Conservation (phyloP, 1,284 basidiomycete genomes). For the Waitea zeae region DNA sequence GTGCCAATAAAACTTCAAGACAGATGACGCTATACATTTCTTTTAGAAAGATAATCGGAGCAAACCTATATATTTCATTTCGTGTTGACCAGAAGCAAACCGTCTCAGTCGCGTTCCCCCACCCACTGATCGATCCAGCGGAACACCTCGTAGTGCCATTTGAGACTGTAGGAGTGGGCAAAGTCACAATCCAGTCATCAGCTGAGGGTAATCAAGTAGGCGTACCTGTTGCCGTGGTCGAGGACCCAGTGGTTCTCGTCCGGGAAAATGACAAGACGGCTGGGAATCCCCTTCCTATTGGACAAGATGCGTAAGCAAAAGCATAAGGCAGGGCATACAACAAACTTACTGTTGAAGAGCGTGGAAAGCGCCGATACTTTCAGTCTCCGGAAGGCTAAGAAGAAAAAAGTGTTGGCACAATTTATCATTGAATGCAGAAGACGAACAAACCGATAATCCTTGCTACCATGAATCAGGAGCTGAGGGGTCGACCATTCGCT, state of each 20-base stretch:
- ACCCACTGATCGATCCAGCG: conserved; percentile 71
- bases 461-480: conserved; percentile 73
- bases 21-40: no score
- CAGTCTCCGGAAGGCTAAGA: conserved; percentile 49
- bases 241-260: conserved; percentile 90
- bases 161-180: conserved; percentile 26
- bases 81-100: no score
- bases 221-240: conserved; percentile 55
- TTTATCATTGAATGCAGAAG: background rate
- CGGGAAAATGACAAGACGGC: conserved; percentile 77
- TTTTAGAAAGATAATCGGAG: no score
- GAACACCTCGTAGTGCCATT: conserved; percentile 83
- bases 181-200: background rate
- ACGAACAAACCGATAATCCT: conserved; percentile 71
- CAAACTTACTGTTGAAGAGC: conserved; percentile 47
- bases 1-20: no score
- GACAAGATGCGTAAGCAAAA: conserved; percentile 7
- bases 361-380: conserved; percentile 71
- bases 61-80: no score
- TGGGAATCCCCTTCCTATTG: conserved; percentile 53
- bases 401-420: background rate
- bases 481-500: conserved; percentile 76
- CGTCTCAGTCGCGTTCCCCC: conserved; percentile 20
- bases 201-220: conserved; percentile 1
- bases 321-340: conserved; percentile 12